Evolutionary conservation across 345 rosid species (phyloP), one percentile per base, ranked within the genome.

Genomic region (Rhodamnia argentea): DNA sequence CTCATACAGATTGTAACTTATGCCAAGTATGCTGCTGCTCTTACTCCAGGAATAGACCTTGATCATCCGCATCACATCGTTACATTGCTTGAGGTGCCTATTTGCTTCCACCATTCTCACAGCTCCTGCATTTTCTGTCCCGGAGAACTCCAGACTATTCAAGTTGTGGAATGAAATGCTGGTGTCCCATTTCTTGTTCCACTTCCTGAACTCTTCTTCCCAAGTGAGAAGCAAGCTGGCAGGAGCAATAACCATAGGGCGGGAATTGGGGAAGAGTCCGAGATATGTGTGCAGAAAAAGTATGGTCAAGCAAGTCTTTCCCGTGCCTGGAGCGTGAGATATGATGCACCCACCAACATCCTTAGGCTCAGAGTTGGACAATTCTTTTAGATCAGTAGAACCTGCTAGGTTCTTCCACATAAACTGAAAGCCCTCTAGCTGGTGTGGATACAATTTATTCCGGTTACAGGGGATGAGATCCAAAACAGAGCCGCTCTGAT

Each of bases 261-360:
- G 90, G 90, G 95, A 94, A 3, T 85, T 53, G 12, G 94, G 93
- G 85, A 87, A 91, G 83, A 92, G 64, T 55, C 83, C 86, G 81
- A 94, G 59, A 84, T 91, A 93, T 5, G 94, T 54, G 81, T 95
- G 94, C 50, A 95, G 88, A 86, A 96, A 96, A 9, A 87, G 90
- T 40, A 95, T 91, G 51, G 95, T 87, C 13, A 94, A 92, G 24
- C 96, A 95, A 58, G 96, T 93, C 88, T 95, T 96, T 54, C 98
- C 98, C 2, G 98, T 94, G 56, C 98, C 98, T 3, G 96, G 96
- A 84, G 98, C 96, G 44, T 96, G 98, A 10, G 96, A 95, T 83
- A 96, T 94, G 54, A 96, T 91, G 87, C 98, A 96, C 40, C 98
- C 97, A 82, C 90, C 88, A 7, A 86, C 89, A 37, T 89, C 90